Evolutionary conservation across 2,329 filamentous ascomycete species (phyloP).

Genomic region (Rugonectria rugulosa): DNA sequence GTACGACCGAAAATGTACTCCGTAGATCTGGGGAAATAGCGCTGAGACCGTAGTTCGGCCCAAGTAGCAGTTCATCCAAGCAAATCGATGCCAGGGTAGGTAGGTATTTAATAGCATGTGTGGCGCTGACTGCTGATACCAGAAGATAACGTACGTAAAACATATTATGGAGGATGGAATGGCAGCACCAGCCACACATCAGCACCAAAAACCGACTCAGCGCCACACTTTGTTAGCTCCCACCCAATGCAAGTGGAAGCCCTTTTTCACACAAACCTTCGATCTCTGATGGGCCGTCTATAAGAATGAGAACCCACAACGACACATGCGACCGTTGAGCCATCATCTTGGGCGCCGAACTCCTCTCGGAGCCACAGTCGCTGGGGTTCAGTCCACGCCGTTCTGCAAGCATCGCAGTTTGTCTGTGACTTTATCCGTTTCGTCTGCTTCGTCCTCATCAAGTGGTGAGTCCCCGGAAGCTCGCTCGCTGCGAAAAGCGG

Average conservation of each 20-base stretch:
- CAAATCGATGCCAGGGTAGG: background rate
- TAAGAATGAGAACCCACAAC: slow-evolving; percentile 36
- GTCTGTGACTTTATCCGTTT: slow-evolving; percentile 15
- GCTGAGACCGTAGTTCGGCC: slow-evolving; percentile 6
- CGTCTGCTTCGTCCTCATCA: slow-evolving; percentile 21
- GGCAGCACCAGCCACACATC: slow-evolving; percentile 21
- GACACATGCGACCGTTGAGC: slow-evolving; percentile 40
- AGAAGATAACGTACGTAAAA: slow-evolving; percentile 32
- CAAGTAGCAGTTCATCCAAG: background rate
- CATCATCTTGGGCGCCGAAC: slow-evolving; percentile 37
- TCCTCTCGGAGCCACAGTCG: slow-evolving; percentile 32
- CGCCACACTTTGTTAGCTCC: slow-evolving; percentile 32
- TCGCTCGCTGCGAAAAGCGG: slow-evolving; percentile 22
- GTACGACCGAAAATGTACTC: background rate
- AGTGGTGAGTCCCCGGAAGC: slow-evolving; percentile 32
- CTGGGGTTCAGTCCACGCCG: slow-evolving; percentile 17
- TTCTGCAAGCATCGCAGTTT: slow-evolving; percentile 5
- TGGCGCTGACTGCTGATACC: slow-evolving; percentile 3
- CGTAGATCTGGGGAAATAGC: slow-evolving; percentile 1
- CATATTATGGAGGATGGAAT: slow-evolving; percentile 20
- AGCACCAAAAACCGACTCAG: background rate
- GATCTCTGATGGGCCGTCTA: slow-evolving; percentile 33
- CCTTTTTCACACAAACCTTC: slow-evolving; percentile 30
- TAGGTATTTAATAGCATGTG: background rate
- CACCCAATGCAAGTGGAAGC: slow-evolving; percentile 26